A percentile compares a stretch with the other conserved stretches of the same genome.
phyloP scores from a whole-genome alignment of 2,329 filamentous ascomycete species.

The Fusarium luffae region DNA sequence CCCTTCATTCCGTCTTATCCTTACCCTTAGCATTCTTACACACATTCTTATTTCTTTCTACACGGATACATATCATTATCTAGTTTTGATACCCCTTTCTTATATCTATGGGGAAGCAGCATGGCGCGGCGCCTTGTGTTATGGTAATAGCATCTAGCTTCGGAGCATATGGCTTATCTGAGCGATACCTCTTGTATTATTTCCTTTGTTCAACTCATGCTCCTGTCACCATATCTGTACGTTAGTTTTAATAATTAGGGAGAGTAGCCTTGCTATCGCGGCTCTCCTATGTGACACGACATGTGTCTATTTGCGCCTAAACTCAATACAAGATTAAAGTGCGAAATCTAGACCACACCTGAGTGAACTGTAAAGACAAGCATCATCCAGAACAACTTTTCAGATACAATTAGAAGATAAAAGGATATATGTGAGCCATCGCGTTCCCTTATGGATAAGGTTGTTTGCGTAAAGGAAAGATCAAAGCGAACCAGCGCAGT shows the following conservation, averaged over 20 bases:
- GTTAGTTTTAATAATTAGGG: conserved; percentile 30
- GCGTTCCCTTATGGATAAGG: background rate
- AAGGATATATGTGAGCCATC: background rate
- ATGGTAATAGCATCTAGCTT: conserved; percentile 37
- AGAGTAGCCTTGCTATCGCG: conserved; percentile 3
- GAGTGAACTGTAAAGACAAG: background rate
- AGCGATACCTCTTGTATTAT: conserved; percentile 5
- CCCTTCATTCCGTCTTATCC: conserved; percentile 7
- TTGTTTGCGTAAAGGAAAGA: background rate
- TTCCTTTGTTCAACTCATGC: conserved; percentile 19
- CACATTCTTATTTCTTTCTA: conserved; percentile 4
- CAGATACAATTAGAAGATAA: background rate
- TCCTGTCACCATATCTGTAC: conserved; percentile 23
- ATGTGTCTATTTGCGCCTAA: conserved; percentile 13
- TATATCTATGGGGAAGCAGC: conserved; percentile 30
- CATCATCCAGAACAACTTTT: background rate
- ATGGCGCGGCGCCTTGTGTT: conserved; percentile 39
- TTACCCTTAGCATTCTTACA: background rate
- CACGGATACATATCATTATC: conserved; percentile 23
- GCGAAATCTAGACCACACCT: conserved; percentile 1
- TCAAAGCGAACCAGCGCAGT: background rate
- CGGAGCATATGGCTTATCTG: conserved; percentile 34
- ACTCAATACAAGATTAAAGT: conserved; percentile 28
- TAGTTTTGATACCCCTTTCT: conserved; percentile 45
- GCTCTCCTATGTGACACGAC: conserved; percentile 5